Conservation (phyloP, 179 eudicot species). For the Nepenthes alata region DNA sequence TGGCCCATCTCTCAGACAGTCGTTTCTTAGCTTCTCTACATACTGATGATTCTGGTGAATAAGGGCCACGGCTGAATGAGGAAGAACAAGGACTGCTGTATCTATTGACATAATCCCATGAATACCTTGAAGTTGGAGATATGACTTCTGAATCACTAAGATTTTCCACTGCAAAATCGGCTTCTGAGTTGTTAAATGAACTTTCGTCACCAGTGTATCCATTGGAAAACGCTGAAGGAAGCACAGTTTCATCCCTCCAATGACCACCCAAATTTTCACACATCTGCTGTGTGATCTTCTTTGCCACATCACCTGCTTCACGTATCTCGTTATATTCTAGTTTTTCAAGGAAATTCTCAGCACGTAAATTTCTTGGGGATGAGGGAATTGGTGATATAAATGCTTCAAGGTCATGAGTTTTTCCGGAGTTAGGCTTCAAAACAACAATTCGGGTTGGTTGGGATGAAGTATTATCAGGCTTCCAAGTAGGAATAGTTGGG, state of each 20-base stretch:
- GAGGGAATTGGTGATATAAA: slow-evolving; percentile 41
- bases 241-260: slow-evolving; percentile 58
- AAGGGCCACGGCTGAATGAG: slow-evolving; percentile 68
- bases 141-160: slow-evolving; percentile 69
- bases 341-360: slow-evolving; percentile 27
- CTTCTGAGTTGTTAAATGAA: slow-evolving; percentile 72
- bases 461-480: slow-evolving; percentile 31
- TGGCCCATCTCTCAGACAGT: slow-evolving; percentile 95
- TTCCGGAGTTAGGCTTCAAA: slow-evolving; percentile 64
- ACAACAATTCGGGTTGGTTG: slow-evolving; percentile 87
- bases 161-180: slow-evolving; percentile 49
- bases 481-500: slow-evolving; percentile 33
- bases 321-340: slow-evolving; percentile 39
- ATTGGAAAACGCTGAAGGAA: slow-evolving; percentile 72
- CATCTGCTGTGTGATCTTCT: slow-evolving; percentile 63
- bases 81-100: slow-evolving; percentile 54
- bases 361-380: slow-evolving; percentile 34
- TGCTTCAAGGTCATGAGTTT: slow-evolving; percentile 30
- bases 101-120: slow-evolving; percentile 77
- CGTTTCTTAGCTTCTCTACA: slow-evolving; percentile 94
- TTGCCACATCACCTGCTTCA: slow-evolving; percentile 65
- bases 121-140: slow-evolving; percentile 77
- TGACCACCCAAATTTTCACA: slow-evolving; percentile 53
- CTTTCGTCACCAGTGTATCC: slow-evolving; percentile 91
- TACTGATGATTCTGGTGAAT: slow-evolving; percentile 86